Evolutionary conservation across 225 moss, liverwort and hornwort genomes (phyloP).

Genomic region (Asterella californica): DNA sequence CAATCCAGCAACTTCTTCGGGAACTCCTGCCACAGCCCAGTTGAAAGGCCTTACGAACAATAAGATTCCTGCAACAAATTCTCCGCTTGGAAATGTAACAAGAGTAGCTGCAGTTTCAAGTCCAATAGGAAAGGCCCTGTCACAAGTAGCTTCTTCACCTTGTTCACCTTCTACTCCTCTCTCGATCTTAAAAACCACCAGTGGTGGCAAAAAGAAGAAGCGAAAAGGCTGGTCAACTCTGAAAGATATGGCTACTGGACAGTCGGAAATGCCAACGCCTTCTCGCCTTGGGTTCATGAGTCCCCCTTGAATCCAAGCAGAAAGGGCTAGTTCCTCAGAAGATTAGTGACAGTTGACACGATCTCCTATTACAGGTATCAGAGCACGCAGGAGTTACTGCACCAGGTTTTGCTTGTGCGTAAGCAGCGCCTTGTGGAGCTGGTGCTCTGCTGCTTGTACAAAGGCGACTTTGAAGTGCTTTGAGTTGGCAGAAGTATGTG

Average conservation of each 20-base stretch:
- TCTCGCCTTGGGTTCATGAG: constrained; percentile 25
- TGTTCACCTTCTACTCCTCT: constrained; percentile 11
- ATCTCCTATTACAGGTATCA: too few relatives aligned
- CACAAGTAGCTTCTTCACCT: too few relatives aligned
- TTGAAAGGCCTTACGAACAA: constrained; percentile 26
- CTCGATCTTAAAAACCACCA: constrained; percentile 21
- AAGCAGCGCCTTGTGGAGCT: not conserved
- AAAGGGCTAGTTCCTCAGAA: not conserved
- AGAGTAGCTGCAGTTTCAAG: not conserved
- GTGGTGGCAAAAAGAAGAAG: constrained; percentile 52
- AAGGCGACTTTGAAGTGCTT: too few relatives aligned
- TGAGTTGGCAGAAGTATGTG: too few relatives aligned
- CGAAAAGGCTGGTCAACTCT: constrained; percentile 70
- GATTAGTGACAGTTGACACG: too few relatives aligned
- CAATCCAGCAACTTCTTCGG: too few relatives aligned
- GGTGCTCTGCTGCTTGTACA: not conserved
- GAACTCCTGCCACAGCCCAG: constrained; percentile 29
- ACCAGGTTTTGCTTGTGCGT: not conserved
- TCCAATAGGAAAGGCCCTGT: not conserved
- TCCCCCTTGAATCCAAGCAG: constrained; percentile 30
- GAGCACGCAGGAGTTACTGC: too few relatives aligned
- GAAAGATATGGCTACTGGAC: constrained; percentile 37
- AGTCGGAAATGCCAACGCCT: constrained; percentile 13
- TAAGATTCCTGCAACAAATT: constrained; percentile 6
- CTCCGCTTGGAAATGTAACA: not conserved